A percentile compares a stretch with the other conserved stretches of the same genome.
These are phyloP conservation scores for Penicillium argentinense DNA, from an alignment of 495 filamentous ascomycete genomes.

Conservation along the genomic window DNA sequence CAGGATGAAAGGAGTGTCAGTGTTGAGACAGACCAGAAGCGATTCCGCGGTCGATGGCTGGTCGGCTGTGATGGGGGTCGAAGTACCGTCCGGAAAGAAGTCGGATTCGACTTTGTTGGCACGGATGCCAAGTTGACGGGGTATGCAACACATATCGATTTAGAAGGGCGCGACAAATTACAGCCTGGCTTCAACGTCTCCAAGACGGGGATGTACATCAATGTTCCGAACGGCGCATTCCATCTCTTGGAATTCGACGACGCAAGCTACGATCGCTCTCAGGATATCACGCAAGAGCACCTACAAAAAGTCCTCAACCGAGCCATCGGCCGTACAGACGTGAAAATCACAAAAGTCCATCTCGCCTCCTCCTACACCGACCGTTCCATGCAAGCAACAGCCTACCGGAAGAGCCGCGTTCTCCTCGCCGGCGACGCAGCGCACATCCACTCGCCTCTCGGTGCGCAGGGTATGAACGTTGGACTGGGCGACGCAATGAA, in stretches of 20 bases:
- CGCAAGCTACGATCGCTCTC: constrained; percentile 21
- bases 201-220: constrained; percentile 16
- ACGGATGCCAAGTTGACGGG: constrained; percentile 24
- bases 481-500: constrained; percentile 51
- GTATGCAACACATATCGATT: constrained; percentile 12
- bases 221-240: constrained; percentile 3
- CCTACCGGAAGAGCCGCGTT: constrained; percentile 29
- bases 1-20: not conserved
- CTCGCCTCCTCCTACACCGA: constrained; percentile 29
- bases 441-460: constrained; percentile 47
- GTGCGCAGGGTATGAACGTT: constrained; percentile 51
- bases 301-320: constrained; percentile 26
- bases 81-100: constrained; percentile 17
- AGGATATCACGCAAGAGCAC: constrained; percentile 25
- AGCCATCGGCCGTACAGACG: constrained; percentile 17
- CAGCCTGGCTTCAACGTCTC: constrained; percentile 21
- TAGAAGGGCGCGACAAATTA: constrained; percentile 20
- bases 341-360: constrained; percentile 23
- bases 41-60: constrained; percentile 13
- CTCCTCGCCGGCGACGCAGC: constrained; percentile 51
- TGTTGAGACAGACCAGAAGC: not conserved
- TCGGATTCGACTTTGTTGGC: constrained; percentile 20
- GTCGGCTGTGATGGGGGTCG: constrained; percentile 26
- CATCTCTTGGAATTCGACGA: constrained; percentile 31
- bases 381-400: constrained; percentile 26